phyloP scores from a whole-genome alignment of 2,329 filamentous ascomycete species.

The Cercospora zeina region DNA sequence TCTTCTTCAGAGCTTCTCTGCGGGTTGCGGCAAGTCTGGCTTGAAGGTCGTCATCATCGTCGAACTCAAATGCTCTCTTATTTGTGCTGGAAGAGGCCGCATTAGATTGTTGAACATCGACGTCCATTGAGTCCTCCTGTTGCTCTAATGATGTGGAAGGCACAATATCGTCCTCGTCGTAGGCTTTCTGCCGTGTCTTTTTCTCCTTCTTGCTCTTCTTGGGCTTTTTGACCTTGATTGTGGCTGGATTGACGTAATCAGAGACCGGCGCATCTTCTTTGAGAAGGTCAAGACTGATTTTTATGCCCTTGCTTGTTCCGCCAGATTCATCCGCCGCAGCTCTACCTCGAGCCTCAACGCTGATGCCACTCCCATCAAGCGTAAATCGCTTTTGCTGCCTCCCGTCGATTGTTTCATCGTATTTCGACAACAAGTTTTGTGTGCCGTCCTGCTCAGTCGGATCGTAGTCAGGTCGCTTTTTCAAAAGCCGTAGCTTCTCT shows the following conservation, averaged over 20 bases:
- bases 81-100: slow-evolving; percentile 44
- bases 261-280: slow-evolving; percentile 68
- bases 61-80: slow-evolving; percentile 66
- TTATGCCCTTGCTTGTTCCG: slow-evolving; percentile 64
- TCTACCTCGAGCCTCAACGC: slow-evolving; percentile 60
- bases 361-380: slow-evolving; percentile 73
- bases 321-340: slow-evolving; percentile 48
- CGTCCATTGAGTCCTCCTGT: slow-evolving; percentile 64
- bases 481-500: slow-evolving; percentile 81
- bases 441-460: slow-evolving; percentile 70
- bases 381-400: slow-evolving; percentile 88
- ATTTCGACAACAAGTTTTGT: slow-evolving; percentile 76
- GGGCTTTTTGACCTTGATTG: slow-evolving; percentile 90
- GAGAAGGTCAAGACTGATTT: slow-evolving; percentile 73
- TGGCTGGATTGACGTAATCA: slow-evolving; percentile 83
- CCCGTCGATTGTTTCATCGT: slow-evolving; percentile 91
- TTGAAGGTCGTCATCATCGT: slow-evolving; percentile 80
- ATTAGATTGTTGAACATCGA: slow-evolving; percentile 57
- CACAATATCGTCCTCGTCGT: slow-evolving; percentile 59
- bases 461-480: slow-evolving; percentile 85
- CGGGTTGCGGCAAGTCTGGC: slow-evolving; percentile 80
- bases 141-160: slow-evolving; percentile 39
- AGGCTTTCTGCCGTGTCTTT: slow-evolving; percentile 65
- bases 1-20: slow-evolving; percentile 81
- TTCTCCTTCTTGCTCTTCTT: slow-evolving; percentile 80